Evolutionary conservation across 352 stramenopile species (phyloP), one percentile per base, ranked within the genome.

Genomic region (Phytophthora tentaculata): DNA sequence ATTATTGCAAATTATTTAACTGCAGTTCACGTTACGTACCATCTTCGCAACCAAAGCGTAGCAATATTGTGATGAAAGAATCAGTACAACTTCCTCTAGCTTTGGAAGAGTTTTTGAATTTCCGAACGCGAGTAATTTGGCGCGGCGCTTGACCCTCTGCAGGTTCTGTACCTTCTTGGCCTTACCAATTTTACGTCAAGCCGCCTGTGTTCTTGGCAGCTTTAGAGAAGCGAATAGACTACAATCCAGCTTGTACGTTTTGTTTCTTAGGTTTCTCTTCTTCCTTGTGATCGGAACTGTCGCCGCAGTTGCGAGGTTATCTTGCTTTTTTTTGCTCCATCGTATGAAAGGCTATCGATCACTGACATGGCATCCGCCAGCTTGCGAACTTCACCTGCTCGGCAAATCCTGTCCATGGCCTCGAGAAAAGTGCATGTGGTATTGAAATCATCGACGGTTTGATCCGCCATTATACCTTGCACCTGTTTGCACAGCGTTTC

Each of bases 351-450:
- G 14, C 24, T 37, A 2, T 52, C 47, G 51, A 63, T 53, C 13
- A 64, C 35, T 20, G 45, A 53, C 22, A 69, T 51, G 2, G 17
- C 52, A 29, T 62, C 61, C 0, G 35, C 29, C 0, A 57, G 44
- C 23, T 68, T 68, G 16, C 32, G 23, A 17, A 62, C 22, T 16
- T 62, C 22, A 1, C 52, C 61, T 19, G 52, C 6, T 51, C 20
- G 26, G 22, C 60, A 67, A 14, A 61, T 14, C 13, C 49, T 50
- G 13, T 62, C 7, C 10, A 62, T 22, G 5, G 60, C 56, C 28
- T 55, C 19, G 9, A 61, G 22, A 0, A 67, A 6, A 1, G n/a
- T 4, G 1, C 47, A 44, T 1, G 61, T 61, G 0, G 29, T 24
- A 26, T 56, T 41, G 44, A 56, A 61, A 32, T 8, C 8, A 8